These are phyloP conservation scores for Pythium brassicae DNA, from an alignment of 352 stramenopile genomes.

Conservation along the genomic window DNA sequence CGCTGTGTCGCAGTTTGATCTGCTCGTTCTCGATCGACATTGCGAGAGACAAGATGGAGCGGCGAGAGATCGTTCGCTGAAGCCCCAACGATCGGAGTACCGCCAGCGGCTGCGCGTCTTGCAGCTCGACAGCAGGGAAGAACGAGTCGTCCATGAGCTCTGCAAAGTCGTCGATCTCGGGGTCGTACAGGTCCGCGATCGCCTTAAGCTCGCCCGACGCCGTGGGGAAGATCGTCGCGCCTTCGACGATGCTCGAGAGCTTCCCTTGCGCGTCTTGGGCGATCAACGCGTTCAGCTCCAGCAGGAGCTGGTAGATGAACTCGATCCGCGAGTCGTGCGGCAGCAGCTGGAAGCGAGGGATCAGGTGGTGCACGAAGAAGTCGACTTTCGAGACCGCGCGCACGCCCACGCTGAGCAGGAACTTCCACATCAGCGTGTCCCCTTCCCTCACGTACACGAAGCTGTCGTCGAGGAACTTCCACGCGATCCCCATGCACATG, in stretches of 20 bases:
- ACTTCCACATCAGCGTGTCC: conserved; percentile 23
- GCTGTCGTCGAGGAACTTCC: conserved; percentile 39
- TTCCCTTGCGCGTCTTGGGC: conserved; percentile 35
- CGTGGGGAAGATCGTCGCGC: conserved; percentile 52
- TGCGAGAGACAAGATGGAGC: conserved; percentile 57
- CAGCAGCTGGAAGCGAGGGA: conserved; percentile 41
- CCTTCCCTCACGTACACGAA: conserved; percentile 49
- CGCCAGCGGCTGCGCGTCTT: conserved; percentile 46
- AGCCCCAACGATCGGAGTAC: conserved; percentile 57
- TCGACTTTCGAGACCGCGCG: conserved; percentile 35
- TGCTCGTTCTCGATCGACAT: conserved; percentile 59
- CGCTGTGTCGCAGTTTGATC: conserved; percentile 18
- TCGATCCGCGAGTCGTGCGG: conserved; percentile 23
- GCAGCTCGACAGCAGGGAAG: conserved; percentile 56
- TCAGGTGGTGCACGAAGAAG: conserved; percentile 45
- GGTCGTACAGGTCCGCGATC: conserved; percentile 66
- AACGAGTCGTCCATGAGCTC: conserved; percentile 68
- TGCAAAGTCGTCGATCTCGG: conserved; percentile 63
- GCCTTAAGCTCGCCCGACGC: conserved; percentile 45
- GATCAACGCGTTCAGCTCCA: conserved; percentile 34
- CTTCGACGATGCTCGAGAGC: conserved; percentile 38
- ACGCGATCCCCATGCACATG: conserved; percentile 37
- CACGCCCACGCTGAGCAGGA: conserved; percentile 30
- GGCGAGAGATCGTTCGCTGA: conserved; percentile 57
- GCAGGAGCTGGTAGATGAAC: conserved; percentile 41